phyloP scores from a whole-genome alignment of 164 flowering plant species.

The Aristolochia californica region DNA sequence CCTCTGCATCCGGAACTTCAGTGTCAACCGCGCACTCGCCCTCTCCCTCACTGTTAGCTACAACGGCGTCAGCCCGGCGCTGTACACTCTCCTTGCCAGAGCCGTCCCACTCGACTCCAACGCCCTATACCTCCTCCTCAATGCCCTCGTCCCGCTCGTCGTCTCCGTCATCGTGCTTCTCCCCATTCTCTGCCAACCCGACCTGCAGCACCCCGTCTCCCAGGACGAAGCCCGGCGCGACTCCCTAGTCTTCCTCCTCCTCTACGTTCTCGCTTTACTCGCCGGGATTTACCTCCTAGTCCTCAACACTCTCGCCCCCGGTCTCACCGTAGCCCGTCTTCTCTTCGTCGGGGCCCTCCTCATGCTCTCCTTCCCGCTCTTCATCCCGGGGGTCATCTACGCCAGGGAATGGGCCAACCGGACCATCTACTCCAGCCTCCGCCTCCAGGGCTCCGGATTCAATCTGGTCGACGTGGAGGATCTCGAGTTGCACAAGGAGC shows the following conservation, averaged over 20 bases:
- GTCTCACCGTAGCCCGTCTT: constrained; percentile 19
- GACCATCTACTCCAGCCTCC: constrained; percentile 39
- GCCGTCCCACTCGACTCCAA: constrained; percentile 35
- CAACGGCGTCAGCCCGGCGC: constrained; percentile 87
- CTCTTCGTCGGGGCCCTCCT: constrained; percentile 60
- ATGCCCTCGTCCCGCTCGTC: constrained; percentile 56
- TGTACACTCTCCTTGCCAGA: constrained; percentile 62
- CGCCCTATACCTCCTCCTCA: constrained; percentile 55
- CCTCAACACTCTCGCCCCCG: constrained; percentile 32
- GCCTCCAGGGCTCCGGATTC: too few species aligned
- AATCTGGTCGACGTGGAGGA: constrained; percentile 61
- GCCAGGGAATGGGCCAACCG: constrained; percentile 50
- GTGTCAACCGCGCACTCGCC: constrained; percentile 52
- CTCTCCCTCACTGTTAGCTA: constrained; percentile 73
- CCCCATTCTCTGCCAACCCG: constrained; percentile 76
- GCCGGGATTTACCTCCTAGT: constrained; percentile 76
- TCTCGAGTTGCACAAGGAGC: constrained; percentile 64
- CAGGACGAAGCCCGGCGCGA: constrained; percentile 41
- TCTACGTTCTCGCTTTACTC: constrained; percentile 51
- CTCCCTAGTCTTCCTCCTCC: constrained; percentile 51
- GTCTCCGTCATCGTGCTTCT: constrained; percentile 37
- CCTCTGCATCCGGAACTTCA: constrained; percentile 68
- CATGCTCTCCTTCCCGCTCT: constrained; percentile 52
- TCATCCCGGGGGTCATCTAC: constrained; percentile 58
- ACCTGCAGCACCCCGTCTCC: constrained; percentile 39